These are phyloP conservation scores for Aspergillus sclerotiicarbonarius DNA, from an alignment of 495 filamentous ascomycete genomes.

Conservation along the genomic window DNA sequence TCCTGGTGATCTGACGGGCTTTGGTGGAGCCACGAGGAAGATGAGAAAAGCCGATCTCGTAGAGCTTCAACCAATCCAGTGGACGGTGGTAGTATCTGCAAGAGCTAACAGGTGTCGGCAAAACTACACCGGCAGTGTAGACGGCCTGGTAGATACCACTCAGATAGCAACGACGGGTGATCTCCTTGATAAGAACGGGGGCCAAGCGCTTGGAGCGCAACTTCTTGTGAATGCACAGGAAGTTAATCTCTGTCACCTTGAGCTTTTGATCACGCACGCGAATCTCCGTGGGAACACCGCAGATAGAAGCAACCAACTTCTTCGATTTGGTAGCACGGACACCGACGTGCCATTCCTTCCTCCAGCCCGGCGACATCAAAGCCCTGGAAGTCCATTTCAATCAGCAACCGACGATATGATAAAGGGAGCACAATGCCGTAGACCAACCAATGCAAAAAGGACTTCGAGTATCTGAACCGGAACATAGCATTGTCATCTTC, in stretches of 20 bases:
- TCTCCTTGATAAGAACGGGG: slow-evolving; percentile 93
- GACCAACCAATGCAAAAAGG: slow-evolving; percentile 81
- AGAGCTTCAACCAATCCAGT: slow-evolving; percentile 91
- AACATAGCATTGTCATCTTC: slow-evolving; percentile 97
- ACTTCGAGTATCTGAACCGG: slow-evolving; percentile 87
- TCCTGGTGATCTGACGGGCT: slow-evolving; percentile 73
- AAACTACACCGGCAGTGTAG: slow-evolving; percentile 86
- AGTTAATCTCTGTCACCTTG: slow-evolving; percentile 89
- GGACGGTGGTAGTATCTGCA: slow-evolving; percentile 93
- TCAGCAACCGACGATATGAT: neutral
- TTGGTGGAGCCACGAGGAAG: slow-evolving; percentile 79
- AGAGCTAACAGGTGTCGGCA: slow-evolving; percentile 86
- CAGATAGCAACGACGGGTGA: slow-evolving; percentile 85
- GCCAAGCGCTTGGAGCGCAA: slow-evolving; percentile 87
- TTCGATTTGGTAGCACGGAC: slow-evolving; percentile 73
- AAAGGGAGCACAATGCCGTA: neutral
- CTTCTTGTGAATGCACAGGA: slow-evolving; percentile 97
- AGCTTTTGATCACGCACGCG: slow-evolving; percentile 74
- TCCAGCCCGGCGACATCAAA: slow-evolving; percentile 92
- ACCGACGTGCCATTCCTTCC: slow-evolving; percentile 91
- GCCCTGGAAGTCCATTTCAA: slow-evolving; percentile 57
- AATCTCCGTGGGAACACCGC: slow-evolving; percentile 78
- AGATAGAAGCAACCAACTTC: slow-evolving; percentile 92
- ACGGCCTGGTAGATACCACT: slow-evolving; percentile 87
- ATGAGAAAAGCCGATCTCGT: slow-evolving; percentile 87